Evolutionary conservation across 139 green algal genomes (phyloP).

Genomic region (Tetratostichococcus sp.): DNA sequence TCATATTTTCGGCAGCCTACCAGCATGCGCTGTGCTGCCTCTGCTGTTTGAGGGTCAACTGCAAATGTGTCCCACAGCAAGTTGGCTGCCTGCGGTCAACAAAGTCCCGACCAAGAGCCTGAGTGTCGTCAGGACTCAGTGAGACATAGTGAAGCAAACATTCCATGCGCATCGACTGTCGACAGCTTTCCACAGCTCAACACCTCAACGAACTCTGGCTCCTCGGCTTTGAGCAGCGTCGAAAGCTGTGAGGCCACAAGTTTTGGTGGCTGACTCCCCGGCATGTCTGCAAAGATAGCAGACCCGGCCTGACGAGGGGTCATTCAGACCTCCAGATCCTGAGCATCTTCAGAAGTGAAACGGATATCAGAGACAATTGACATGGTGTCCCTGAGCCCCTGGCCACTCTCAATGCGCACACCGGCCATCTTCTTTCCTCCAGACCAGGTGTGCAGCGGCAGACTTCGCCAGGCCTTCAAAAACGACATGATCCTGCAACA

Average conservation of each 20-base stretch:
- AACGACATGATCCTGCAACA: slow-evolving; percentile 17
- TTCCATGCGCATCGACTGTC: no score
- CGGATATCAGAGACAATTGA: no score
- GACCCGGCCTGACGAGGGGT: no score
- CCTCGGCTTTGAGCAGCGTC: slow-evolving; percentile 11
- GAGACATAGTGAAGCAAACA: no score
- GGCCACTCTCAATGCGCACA: no score
- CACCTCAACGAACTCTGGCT: neutral
- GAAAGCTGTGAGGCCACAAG: slow-evolving; percentile 14
- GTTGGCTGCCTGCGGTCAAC: neutral
- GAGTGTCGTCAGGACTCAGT: no score
- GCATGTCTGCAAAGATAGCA: slow-evolving; percentile 19
- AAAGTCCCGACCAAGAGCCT: no score
- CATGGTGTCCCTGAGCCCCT: no score
- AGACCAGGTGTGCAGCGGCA: slow-evolving; percentile 21
- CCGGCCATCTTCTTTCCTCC: slow-evolving; percentile 16
- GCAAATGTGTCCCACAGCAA: slow-evolving; percentile 9
- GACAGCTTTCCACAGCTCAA: no score
- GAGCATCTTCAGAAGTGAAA: no score
- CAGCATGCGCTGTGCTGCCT: slow-evolving; percentile 17
- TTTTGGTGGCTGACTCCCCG: slow-evolving; percentile 10
- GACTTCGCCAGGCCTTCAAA: slow-evolving; percentile 23
- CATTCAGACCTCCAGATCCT: no score
- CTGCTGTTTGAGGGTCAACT: slow-evolving; percentile 3
- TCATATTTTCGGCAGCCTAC: slow-evolving; percentile 7